phyloP scores from a whole-genome alignment of 2,329 filamentous ascomycete species.

The Cryphonectria parasitica region DNA sequence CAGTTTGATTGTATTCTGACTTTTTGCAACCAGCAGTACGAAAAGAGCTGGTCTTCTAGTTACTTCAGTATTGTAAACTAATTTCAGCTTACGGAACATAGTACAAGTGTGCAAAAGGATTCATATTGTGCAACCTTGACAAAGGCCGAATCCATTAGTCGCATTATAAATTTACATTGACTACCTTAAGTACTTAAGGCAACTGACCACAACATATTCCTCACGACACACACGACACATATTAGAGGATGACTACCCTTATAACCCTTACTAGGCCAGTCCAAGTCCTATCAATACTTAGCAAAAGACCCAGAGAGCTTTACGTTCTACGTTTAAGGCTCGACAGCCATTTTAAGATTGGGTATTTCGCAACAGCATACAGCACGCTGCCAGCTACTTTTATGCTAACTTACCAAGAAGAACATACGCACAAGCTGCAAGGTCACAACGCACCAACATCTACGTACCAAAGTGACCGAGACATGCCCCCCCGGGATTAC shows the following conservation, averaged over 20 bases:
- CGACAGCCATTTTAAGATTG: too few species aligned
- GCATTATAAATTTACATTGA: neutral
- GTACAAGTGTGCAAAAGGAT: neutral
- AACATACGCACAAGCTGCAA: too few species aligned
- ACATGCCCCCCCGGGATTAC: neutral
- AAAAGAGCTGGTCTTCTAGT: neutral
- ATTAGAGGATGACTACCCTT: too few species aligned
- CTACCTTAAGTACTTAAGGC: neutral
- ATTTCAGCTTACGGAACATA: neutral
- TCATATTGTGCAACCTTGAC: neutral
- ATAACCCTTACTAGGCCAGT: neutral
- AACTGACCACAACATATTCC: neutral
- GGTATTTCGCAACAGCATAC: too few species aligned
- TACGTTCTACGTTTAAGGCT: too few species aligned
- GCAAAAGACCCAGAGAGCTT: neutral
- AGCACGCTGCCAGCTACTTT: too few species aligned
- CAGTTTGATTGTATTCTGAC: too few species aligned
- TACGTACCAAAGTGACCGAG: neutral
- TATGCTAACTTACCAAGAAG: too few species aligned
- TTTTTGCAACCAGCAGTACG: neutral
- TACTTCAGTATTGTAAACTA: too few species aligned
- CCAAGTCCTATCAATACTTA: neutral
- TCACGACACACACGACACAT: neutral
- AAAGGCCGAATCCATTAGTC: neutral
- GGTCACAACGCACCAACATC: neutral